Evolutionary conservation across 1,284 basidiomycete species (phyloP).

Genomic region (Dichomitus squalens): DNA sequence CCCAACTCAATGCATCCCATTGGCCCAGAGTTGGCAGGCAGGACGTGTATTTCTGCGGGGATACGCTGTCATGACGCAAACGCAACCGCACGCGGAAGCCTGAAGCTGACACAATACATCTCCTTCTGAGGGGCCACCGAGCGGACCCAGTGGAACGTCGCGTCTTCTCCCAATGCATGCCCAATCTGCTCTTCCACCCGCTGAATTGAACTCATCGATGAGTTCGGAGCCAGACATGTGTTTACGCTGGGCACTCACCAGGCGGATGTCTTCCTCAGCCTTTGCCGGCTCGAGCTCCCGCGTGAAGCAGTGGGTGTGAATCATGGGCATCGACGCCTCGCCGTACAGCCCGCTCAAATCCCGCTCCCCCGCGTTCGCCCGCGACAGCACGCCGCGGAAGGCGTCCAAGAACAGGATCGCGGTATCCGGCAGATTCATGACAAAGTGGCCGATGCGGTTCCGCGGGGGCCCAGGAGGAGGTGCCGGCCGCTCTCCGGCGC

Average conservation of each 20-base stretch:
- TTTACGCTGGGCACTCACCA: constrained; percentile 52
- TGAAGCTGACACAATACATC: constrained; percentile 98
- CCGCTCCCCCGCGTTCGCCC: constrained; percentile 35
- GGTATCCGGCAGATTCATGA: constrained; percentile 96
- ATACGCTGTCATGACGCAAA: constrained; percentile 23
- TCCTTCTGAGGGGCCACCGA: constrained; percentile 96
- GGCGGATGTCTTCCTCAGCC: constrained; percentile 76
- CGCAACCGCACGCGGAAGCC: constrained; percentile 69
- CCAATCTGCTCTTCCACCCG: constrained; percentile 76
- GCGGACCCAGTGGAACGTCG: constrained; percentile 78
- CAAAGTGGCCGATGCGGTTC: constrained; percentile 79
- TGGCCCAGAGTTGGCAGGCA: constrained; percentile 6
- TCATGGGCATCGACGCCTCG: constrained; percentile 70
- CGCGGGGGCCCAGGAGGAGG: constrained; percentile 38
- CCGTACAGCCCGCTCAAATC: constrained; percentile 50
- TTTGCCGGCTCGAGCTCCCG: constrained; percentile 74
- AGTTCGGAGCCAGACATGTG: constrained; percentile 9
- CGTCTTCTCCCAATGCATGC: constrained; percentile 52
- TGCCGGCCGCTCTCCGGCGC: constrained; percentile 3
- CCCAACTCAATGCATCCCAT: constrained; percentile 1
- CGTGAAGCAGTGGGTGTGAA: constrained; percentile 98
- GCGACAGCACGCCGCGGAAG: constrained; percentile 73
- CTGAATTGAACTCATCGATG: constrained; percentile 42
- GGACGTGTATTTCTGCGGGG: neutral
- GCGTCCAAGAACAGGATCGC: constrained; percentile 91